Conservation (phyloP, 2,329 filamentous ascomycete genomes). For the Colletotrichum lupini region DNA sequence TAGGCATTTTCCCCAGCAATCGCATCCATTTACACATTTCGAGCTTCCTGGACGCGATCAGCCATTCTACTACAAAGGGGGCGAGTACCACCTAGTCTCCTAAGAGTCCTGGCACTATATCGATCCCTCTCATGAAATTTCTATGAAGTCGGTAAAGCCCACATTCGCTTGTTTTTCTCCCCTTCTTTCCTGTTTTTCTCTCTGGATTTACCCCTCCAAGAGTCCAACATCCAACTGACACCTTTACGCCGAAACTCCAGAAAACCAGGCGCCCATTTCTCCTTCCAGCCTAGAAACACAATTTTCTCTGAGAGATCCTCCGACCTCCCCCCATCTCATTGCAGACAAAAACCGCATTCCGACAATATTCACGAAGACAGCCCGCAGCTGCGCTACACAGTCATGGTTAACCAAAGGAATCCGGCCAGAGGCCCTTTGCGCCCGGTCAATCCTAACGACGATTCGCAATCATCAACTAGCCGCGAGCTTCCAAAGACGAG, state of each 20-base stretch:
- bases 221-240: slow-evolving; percentile 20
- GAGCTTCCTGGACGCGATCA: neutral
- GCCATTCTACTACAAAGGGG: neutral
- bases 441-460: slow-evolving; percentile 48
- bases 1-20: neutral
- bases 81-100: too few relatives aligned
- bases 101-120: neutral
- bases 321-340: slow-evolving; percentile 33
- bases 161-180: slow-evolving; percentile 11
- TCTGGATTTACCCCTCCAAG: neutral
- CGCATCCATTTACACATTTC: neutral
- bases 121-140: neutral
- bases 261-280: slow-evolving; percentile 46
- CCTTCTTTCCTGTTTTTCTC: neutral
- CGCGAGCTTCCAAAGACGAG: slow-evolving; percentile 30
- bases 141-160: slow-evolving; percentile 18
- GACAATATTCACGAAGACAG: neutral
- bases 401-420: slow-evolving; percentile 61
- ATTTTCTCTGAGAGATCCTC: slow-evolving; percentile 40
- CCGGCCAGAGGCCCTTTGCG: slow-evolving; percentile 56
- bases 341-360: slow-evolving; percentile 11
- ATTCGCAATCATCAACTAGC: slow-evolving; percentile 42
- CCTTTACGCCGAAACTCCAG: slow-evolving; percentile 29
- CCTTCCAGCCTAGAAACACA: slow-evolving; percentile 46
- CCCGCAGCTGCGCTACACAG: slow-evolving; percentile 12